These are phyloP conservation scores for Candida chilensis DNA, from an alignment of 805 yeast genomes.

Conservation along the genomic window DNA sequence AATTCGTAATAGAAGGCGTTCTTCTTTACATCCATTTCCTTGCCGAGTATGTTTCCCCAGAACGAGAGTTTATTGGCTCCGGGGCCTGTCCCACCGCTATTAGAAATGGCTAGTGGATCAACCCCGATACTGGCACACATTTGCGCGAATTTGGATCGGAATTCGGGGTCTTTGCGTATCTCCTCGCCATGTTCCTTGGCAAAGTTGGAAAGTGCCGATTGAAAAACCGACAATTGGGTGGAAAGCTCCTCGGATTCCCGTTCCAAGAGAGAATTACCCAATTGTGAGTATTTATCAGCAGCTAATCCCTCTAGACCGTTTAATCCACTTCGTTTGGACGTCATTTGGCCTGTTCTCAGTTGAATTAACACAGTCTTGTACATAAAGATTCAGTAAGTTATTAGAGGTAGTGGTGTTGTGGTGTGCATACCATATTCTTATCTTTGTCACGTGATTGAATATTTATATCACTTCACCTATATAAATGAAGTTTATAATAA, in stretches of 20 bases:
- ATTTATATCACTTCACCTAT: too few relatives aligned
- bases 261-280: conserved; percentile 42
- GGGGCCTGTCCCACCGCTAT: conserved; percentile 10
- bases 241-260: conserved; percentile 52
- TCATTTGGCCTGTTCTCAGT: too few relatives aligned
- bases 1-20: conserved; percentile 59
- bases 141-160: conserved; percentile 62
- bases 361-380: too few relatives aligned
- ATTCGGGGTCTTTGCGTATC: conserved; percentile 51
- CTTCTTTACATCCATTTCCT: conserved; percentile 16
- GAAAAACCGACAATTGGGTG: conserved; percentile 71
- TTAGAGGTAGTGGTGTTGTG: too few relatives aligned
- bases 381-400: too few relatives aligned
- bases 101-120: conserved; percentile 50
- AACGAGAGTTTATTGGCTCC: conserved; percentile 15
- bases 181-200: conserved; percentile 65
- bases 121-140: conserved; percentile 78
- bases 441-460: too few relatives aligned
- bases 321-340: too few relatives aligned
- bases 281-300: conserved; percentile 29
- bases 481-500: too few relatives aligned
- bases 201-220: conserved; percentile 65
- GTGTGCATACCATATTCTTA: too few relatives aligned
- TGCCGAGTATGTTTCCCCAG: conserved; percentile 22
- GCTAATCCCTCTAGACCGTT: too few relatives aligned